Evolutionary conservation across 192 early-diverging fungal species (phyloP).

Genomic region (Chytriomyces sp.): DNA sequence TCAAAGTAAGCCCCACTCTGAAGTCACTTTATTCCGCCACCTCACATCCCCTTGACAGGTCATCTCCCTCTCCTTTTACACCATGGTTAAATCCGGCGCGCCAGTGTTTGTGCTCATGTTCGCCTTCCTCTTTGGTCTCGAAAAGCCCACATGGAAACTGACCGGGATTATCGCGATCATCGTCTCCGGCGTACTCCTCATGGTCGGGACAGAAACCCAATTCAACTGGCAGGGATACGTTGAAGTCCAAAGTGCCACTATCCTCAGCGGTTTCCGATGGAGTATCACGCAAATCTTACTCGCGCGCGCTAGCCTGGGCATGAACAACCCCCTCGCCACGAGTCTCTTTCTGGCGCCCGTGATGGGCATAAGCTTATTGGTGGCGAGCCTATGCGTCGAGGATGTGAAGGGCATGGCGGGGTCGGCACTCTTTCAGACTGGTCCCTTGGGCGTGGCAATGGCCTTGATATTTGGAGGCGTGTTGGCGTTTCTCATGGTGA

Average conservation of each 20-base stretch:
- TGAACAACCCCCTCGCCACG: conserved; percentile 87
- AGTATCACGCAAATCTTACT: conserved; percentile 85
- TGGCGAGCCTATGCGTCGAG: conserved; percentile 32
- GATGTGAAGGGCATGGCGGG: background rate
- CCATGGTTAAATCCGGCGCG: conserved; percentile 63
- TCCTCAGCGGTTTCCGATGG: conserved; percentile 89
- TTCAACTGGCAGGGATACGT: conserved; percentile 79
- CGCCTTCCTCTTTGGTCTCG: conserved; percentile 86
- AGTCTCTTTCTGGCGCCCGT: conserved; percentile 83
- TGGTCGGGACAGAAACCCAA: conserved; percentile 82
- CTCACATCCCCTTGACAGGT: conserved; percentile 36
- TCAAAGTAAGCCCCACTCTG: conserved; percentile 53
- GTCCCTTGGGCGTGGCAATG: conserved; percentile 46
- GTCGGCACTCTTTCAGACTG: background rate
- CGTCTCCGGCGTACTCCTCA: conserved; percentile 78
- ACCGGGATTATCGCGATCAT: conserved; percentile 78
- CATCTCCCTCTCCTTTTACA: conserved; percentile 92
- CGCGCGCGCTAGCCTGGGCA: conserved; percentile 68
- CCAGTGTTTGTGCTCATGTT: conserved; percentile 78
- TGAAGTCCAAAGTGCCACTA: conserved; percentile 76
- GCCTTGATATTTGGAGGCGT: conserved; percentile 76
- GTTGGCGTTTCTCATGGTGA: conserved; percentile 86
- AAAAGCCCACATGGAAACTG: conserved; percentile 71
- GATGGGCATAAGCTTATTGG: conserved; percentile 66
- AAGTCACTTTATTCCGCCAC: background rate